Evolutionary conservation across 2,329 filamentous ascomycete genomes (phyloP), one percentile per base, ranked within the genome.

Genomic region (Xylaria sp.): DNA sequence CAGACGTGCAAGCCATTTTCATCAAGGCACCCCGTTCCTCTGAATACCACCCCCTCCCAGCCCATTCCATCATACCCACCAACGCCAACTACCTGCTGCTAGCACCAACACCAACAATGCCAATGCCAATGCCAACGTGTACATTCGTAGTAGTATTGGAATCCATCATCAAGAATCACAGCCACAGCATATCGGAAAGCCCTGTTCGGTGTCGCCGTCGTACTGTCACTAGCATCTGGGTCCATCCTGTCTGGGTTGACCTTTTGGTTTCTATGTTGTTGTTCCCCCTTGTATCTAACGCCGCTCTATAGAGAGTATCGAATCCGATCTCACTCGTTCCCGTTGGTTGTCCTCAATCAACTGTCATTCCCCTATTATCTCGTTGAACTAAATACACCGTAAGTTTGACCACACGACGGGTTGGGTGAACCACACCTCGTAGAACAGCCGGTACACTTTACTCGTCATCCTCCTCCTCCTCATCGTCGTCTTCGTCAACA

Each of bases 401-500:
- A 74, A 79, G 76, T 75, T 76, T 70, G 66, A 10, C 75, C 73
- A 65, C 68, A 74, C 69, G 73, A 34, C 61, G 68, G 67, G 68
- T 68, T 55, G 70, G 68, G 55, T 34, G 69, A 68, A 65, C 71
- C 74, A 72, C 75, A 77, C 75, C 73, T 77, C 57, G 65, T 62
- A 61, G 28, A 70, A 59, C 15, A 50, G 37, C 58, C 50, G 28
- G 34, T 63, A 44, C 32, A 58, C 13, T 39, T 74, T 54, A 78
- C 20, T 84, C 82, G 20, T 90, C 88, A 44, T 91, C 90, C 32
- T 90, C 88, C 41, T 91, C 90, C 28, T 92, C 91, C 12, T 93
- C 92, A 25, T 94, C 93, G 54, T 96, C 93, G 0, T 94, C 93
- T 56, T 93, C 91, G 80, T 97, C 94, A 77, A 98, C 93, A 66